phyloP scores from a whole-genome alignment of 1,139 yeast species.

The Petasospora rhodanensis region DNA sequence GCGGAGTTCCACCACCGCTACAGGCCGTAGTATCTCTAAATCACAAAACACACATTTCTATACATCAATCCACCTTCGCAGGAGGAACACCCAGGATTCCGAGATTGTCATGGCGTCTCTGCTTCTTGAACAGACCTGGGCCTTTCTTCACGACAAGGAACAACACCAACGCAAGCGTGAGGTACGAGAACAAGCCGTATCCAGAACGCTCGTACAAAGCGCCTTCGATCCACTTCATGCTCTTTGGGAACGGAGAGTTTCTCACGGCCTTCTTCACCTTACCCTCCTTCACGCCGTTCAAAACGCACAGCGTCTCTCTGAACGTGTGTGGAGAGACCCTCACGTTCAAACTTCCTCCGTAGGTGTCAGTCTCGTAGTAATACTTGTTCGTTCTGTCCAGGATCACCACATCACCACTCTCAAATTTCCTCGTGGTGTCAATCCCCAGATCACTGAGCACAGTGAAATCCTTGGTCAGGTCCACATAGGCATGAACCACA shows the following conservation, averaged over 20 bases:
- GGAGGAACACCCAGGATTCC: slow-evolving; percentile 20
- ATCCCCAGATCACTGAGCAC: slow-evolving; percentile 38
- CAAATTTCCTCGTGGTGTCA: slow-evolving; percentile 34
- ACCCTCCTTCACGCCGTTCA: slow-evolving; percentile 6
- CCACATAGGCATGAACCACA: slow-evolving; percentile 48
- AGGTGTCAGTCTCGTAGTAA: slow-evolving; percentile 33
- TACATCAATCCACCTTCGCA: slow-evolving; percentile 15
- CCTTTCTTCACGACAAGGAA: slow-evolving; percentile 3
- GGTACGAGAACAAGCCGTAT: too few relatives aligned
- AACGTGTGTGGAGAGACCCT: slow-evolving; percentile 7
- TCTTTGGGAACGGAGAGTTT: slow-evolving; percentile 41
- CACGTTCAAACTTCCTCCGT: slow-evolving; percentile 24
- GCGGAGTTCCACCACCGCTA: too few relatives aligned
- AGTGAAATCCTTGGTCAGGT: slow-evolving; percentile 36
- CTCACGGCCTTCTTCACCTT: slow-evolving; percentile 29
- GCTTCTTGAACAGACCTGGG: background rate
- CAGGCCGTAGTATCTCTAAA: too few relatives aligned
- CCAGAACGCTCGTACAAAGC: too few relatives aligned
- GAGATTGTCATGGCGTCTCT: slow-evolving; percentile 3
- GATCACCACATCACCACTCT: slow-evolving; percentile 44
- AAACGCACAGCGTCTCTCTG: slow-evolving; percentile 9
- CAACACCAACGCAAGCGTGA: slow-evolving; percentile 6
- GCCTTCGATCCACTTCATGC: slow-evolving; percentile 41
- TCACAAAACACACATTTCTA: background rate
- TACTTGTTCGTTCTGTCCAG: slow-evolving; percentile 31